Base-by-base conservation (phyloP, 768 basidiomycete genomes). In the Porpolomopsis calyptriformis region DNA sequence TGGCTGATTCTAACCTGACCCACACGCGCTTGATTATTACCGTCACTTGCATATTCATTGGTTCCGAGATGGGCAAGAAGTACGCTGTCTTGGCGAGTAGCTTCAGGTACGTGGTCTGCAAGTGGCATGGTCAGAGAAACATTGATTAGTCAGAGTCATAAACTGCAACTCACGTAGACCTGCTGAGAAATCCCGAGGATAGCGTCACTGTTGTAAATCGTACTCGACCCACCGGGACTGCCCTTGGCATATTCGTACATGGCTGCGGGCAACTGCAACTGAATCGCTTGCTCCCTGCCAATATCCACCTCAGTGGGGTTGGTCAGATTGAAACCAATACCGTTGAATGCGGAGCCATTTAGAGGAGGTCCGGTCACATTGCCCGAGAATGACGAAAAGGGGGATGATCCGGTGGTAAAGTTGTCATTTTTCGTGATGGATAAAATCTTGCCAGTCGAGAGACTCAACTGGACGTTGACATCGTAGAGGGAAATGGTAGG, bases 401-500 rank as follows among this genome's bases (percentile, higher is more conserved):
- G 63, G 1, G 69, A 68, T 7, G 4, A 18, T 10, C 58, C 57
- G 12, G 64, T 54, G 4, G 50, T 46, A 27, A 72, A 69, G 10
- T 66, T 67, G 38, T 57, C 46, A 18, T 72, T 59, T 45, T 66
- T 60, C 10, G 55, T 57, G 9, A 76, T 66, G 12, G 54, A 47
- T 1, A 69, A 70, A n/a, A 75, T 46, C 48, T 72, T 72, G 4
- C 63, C 57, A 12, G 66, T 67, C 5, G 58, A 63, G 27, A 76
- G 52, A 49, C 77, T 71, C 22, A 75, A 56, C 11, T 52, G 62
- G 16, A 69, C 71, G 18, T 54, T 60, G 27, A 71, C 72, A 47
- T 76, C 69, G 59, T 61, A 65, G 4, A 75, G 55, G 0, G 67
- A 53, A 31, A 77, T 64, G 2, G 55, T 48, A 1, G 76, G 75